Conservation (phyloP, 768 basidiomycete species). For the Suillus subluteus region DNA sequence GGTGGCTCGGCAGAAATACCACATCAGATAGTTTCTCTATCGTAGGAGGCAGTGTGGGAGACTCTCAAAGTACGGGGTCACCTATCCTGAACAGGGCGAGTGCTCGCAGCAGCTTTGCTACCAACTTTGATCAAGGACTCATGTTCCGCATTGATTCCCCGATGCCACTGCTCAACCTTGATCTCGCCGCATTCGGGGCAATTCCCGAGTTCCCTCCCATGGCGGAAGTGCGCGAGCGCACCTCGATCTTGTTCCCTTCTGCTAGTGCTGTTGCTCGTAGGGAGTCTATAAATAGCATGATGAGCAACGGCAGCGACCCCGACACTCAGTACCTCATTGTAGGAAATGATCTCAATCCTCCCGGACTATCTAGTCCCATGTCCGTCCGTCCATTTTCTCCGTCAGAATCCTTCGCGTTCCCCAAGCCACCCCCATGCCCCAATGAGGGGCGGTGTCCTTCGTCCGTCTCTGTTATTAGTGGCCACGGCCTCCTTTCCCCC, state of each 20-base stretch:
- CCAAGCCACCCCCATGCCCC: conserved; percentile 52
- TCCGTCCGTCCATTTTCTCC: conserved; percentile 69
- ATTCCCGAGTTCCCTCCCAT: conserved; percentile 53
- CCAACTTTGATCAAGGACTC: conserved; percentile 53
- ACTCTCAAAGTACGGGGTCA: conserved; percentile 19
- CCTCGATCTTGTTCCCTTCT: conserved; percentile 25
- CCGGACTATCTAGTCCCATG: conserved; percentile 52
- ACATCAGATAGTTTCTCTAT: conserved; percentile 8
- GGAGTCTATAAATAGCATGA: conserved; percentile 45
- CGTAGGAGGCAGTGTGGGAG: conserved; percentile 19
- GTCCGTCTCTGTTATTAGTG: background rate
- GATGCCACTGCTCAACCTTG: conserved; percentile 18
- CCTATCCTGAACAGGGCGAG: conserved; percentile 30
- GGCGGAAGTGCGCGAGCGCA: conserved; percentile 54
- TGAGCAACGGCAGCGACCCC: conserved; percentile 39
- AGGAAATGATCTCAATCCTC: conserved; percentile 24
- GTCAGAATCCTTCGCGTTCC: conserved; percentile 70
- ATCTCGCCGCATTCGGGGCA: conserved; percentile 13
- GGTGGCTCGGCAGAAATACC: conserved; percentile 46
- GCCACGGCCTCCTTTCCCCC: conserved; percentile 8
- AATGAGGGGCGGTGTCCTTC: conserved; percentile 1
- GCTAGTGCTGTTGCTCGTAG: conserved; percentile 30
- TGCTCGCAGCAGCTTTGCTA: conserved; percentile 66
- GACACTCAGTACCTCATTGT: conserved; percentile 46
- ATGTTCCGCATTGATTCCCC: conserved; percentile 27